phyloP scores from a whole-genome alignment of 106 monocot genomes.

The Dendrobium nobile region DNA sequence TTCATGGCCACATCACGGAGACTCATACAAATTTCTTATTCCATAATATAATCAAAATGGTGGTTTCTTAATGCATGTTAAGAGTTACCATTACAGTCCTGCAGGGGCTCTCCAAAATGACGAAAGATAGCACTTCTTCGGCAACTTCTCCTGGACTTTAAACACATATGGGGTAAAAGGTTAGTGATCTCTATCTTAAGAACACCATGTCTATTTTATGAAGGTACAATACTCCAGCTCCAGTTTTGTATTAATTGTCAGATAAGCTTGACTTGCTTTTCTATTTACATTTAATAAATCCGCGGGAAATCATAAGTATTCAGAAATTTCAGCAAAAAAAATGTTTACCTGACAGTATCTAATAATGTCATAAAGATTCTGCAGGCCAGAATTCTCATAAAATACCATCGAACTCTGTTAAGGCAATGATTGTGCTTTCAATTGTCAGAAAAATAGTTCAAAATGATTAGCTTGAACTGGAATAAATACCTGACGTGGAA shows the following conservation, averaged over 20 bases:
- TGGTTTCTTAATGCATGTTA: neutral
- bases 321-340: neutral
- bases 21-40: neutral
- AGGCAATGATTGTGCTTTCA: conserved; percentile 2
- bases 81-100: conserved; percentile 79
- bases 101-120: conserved; percentile 82
- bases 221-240: neutral
- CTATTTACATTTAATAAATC: neutral
- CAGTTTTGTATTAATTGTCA: neutral
- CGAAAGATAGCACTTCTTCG: conserved; percentile 79
- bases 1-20: neutral
- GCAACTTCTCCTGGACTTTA: conserved; percentile 73
- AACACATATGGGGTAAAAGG: conserved; percentile 9
- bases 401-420: conserved; percentile 98
- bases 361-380: conserved; percentile 95
- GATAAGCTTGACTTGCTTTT: neutral
- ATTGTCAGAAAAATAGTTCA: neutral
- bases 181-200: neutral
- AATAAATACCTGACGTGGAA: conserved; percentile 65
- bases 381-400: conserved; percentile 96
- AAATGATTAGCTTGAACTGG: neutral
- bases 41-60: neutral
- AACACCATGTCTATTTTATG: neutral
- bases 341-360: conserved; percentile 87
- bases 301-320: neutral